Base-by-base conservation (phyloP, 2,329 filamentous ascomycete species). In the Fonsecaea erecta region DNA sequence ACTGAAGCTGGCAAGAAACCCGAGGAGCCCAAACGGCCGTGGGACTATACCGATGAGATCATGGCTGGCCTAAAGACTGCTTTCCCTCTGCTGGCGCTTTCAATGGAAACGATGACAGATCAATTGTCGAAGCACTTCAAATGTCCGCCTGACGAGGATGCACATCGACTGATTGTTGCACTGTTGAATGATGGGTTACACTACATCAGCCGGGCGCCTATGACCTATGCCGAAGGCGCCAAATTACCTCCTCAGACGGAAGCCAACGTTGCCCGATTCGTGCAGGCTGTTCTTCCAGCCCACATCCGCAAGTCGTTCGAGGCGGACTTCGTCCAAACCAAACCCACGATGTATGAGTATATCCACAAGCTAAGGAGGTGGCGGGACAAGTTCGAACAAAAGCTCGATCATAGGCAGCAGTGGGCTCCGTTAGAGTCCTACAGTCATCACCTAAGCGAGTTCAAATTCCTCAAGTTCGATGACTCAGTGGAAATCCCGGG, bases 91-190 rank as follows among this genome's bases (percentile, higher is more conserved):
- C 85, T 99, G 72, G 95, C 96, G 9, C 82, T 98, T 51, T 97
- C 94, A 0, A 98, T 99, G 95, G 95, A 99, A 80, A 97, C 94
- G 0, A 99, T 98, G 93, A 93, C 98, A 32, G 95, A 99, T 75
- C 94, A 98, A 78, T 97, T 99, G 65, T 91, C 95, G 77, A 98
- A 98, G 83, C 90, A 98, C 79, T 99, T 99, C 86, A 99, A 99
- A 80, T 98, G 95, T 73, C 94, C 94, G 14, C 94, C 94, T 0
- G 95, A 99, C 73, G 95, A 99, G 77, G 95, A 99, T 80, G 96
- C 95, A 1, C 98, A 98, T 78, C 87, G 95, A 56, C 84, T 99
- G 16, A 99, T 99, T 70, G 94, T 98, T n/a, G 96, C 95, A 2
- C 82, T 99, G 11, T 86, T 99, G 24, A 99, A 99, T 75, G 95